Percentiles rank a stretch among this genome's conserved stretches.
These are phyloP conservation scores for Globisporangium iwayamae DNA, from an alignment of 352 stramenopile species.

Conservation along the genomic window DNA sequence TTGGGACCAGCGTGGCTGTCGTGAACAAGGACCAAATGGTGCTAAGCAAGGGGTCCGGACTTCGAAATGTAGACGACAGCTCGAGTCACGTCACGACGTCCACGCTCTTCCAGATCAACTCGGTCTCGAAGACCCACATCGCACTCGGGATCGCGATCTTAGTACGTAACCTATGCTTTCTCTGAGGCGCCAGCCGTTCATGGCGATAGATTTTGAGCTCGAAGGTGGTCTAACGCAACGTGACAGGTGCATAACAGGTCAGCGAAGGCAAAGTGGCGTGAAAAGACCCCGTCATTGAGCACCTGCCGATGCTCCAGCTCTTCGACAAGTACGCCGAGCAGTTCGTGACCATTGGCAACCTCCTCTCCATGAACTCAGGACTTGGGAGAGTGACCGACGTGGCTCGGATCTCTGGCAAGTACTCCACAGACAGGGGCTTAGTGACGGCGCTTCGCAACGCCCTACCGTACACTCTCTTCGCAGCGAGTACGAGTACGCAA, in stretches of 20 bases:
- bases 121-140: constrained; percentile 64
- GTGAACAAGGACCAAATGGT: constrained; percentile 49
- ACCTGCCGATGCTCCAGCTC: constrained; percentile 46
- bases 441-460: constrained; percentile 34
- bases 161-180: background rate
- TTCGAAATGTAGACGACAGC: constrained; percentile 30
- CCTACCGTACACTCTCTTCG: constrained; percentile 38
- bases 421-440: constrained; percentile 34
- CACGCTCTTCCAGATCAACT: constrained; percentile 69
- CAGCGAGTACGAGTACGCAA: constrained; percentile 51
- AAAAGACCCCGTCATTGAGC: constrained; percentile 51
- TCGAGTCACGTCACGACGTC: constrained; percentile 30
- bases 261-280: constrained; percentile 52
- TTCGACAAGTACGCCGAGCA: constrained; percentile 23
- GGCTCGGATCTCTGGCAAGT: constrained; percentile 9
- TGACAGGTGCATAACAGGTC: constrained; percentile 15
- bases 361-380: constrained; percentile 21
- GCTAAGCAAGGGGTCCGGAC: constrained; percentile 38
- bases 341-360: constrained; percentile 45
- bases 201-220: background rate
- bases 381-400: constrained; percentile 26
- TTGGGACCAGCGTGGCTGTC: constrained; percentile 40
- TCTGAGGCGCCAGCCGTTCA: background rate
- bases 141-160: constrained; percentile 24
- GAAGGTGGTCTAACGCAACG: background rate